Conservation (phyloP, 345 rosid species). For the Eucalyptus tenuipes region DNA sequence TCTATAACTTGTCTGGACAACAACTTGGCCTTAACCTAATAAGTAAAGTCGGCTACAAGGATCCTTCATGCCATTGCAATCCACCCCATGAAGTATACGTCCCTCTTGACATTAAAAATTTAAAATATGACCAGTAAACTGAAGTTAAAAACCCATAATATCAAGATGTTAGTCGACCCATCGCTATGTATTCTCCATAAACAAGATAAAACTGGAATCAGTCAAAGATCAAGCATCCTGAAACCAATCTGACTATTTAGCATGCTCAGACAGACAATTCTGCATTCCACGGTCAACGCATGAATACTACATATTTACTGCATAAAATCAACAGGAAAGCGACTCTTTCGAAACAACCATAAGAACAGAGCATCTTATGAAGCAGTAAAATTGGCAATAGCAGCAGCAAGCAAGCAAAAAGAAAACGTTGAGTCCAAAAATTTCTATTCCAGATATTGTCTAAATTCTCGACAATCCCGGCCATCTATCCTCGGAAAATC, state of each 20-base stretch:
- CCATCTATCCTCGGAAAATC: not conserved
- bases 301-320: not conserved
- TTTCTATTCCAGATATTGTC: not conserved
- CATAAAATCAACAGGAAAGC: not conserved
- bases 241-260: not conserved
- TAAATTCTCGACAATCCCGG: not conserved
- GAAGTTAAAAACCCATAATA: not conserved
- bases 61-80: not conserved
- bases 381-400: not conserved
- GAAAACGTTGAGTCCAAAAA: not conserved
- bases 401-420: not conserved
- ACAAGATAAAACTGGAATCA: not conserved
- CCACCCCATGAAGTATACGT: not conserved
- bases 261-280: not conserved
- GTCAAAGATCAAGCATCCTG: not conserved
- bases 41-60: not conserved
- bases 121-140: not conserved
- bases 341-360: not conserved
- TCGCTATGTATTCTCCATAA: not conserved
- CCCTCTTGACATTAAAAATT: not conserved
- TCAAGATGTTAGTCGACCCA: not conserved
- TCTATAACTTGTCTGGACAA: not conserved
- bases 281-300: not conserved
- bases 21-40: not conserved
- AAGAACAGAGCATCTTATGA: not conserved